Percentiles rank a stretch among this genome's conserved stretches.
These are phyloP conservation scores for Trichoderma reesei DNA, from an alignment of 495 filamentous ascomycete species.

Conservation along the genomic window DNA sequence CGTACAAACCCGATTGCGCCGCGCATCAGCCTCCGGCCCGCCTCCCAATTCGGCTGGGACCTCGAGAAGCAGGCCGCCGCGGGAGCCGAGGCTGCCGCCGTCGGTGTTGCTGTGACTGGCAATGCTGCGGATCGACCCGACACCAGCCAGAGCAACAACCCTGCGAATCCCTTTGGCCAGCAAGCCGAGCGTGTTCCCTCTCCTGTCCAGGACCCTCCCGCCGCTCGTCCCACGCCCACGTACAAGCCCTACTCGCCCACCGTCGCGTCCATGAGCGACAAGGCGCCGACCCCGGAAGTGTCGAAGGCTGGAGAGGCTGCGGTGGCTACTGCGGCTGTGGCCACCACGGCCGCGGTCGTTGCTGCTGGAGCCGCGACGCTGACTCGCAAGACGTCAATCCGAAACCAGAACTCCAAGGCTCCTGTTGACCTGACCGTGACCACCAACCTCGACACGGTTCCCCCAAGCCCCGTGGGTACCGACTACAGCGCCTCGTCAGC, in stretches of 20 bases:
- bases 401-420: slow-evolving; percentile 32
- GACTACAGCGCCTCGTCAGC: slow-evolving; percentile 47
- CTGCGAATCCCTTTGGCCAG: slow-evolving; percentile 43
- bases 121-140: slow-evolving; percentile 27
- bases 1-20: slow-evolving; percentile 40
- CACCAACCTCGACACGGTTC: slow-evolving; percentile 19
- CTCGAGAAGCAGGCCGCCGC: slow-evolving; percentile 32
- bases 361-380: slow-evolving; percentile 26
- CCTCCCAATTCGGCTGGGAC: slow-evolving; percentile 69
- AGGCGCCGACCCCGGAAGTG: background rate
- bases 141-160: slow-evolving; percentile 36
- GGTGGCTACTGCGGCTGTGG: slow-evolving; percentile 31
- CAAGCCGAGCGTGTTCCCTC: slow-evolving; percentile 27
- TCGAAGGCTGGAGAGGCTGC: slow-evolving; percentile 6
- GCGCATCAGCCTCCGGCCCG: slow-evolving; percentile 72
- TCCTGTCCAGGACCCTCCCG: slow-evolving; percentile 24
- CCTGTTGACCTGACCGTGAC: slow-evolving; percentile 44
- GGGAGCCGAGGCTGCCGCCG: slow-evolving; percentile 17
- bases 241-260: slow-evolving; percentile 17
- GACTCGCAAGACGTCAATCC: slow-evolving; percentile 36
- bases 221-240: slow-evolving; percentile 16
- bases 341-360: slow-evolving; percentile 19
- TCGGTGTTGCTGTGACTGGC: slow-evolving; percentile 19
- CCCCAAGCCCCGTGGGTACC: slow-evolving; percentile 50
- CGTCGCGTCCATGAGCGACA: slow-evolving; percentile 12